Evolutionary conservation across 106 monocot genomes (phyloP).

Genomic region (Allium sativum): DNA sequence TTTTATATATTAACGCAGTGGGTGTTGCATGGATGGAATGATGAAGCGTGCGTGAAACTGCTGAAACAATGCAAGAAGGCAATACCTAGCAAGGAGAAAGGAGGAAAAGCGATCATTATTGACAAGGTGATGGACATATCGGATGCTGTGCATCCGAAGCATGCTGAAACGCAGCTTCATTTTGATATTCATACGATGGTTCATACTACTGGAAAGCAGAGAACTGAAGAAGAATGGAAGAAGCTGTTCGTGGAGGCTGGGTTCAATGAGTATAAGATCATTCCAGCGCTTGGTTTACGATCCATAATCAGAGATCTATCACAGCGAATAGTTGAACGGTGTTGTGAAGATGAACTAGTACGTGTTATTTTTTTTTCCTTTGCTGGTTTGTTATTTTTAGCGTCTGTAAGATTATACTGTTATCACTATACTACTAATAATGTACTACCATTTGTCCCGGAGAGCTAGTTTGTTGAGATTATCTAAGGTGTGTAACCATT

Average conservation of each 20-base stretch:
- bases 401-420: too few species aligned
- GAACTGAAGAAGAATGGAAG: slow-evolving; percentile 15
- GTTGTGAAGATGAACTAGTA: too few species aligned
- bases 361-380: too few species aligned
- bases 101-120: slow-evolving; percentile 17
- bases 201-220: slow-evolving; percentile 11
- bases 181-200: slow-evolving; percentile 11
- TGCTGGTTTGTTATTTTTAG: too few species aligned
- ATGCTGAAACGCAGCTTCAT: neutral
- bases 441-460: too few species aligned
- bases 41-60: slow-evolving; percentile 14
- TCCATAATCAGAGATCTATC: slow-evolving; percentile 20
- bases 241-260: slow-evolving; percentile 11
- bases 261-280: slow-evolving; percentile 8
- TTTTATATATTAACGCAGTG: slow-evolving; percentile 1
- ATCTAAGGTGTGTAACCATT: too few species aligned
- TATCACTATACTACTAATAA: too few species aligned
- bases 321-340: neutral
- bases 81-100: slow-evolving; percentile 4
- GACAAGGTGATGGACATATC: slow-evolving; percentile 2
- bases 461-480: too few species aligned
- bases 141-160: slow-evolving; percentile 1
- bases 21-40: slow-evolving; percentile 11
- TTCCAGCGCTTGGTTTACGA: neutral
- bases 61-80: slow-evolving; percentile 12